Evolutionary conservation across 305 asterid genomes (phyloP), one percentile per base, ranked within the genome.

Genomic region (Withania somnifera): DNA sequence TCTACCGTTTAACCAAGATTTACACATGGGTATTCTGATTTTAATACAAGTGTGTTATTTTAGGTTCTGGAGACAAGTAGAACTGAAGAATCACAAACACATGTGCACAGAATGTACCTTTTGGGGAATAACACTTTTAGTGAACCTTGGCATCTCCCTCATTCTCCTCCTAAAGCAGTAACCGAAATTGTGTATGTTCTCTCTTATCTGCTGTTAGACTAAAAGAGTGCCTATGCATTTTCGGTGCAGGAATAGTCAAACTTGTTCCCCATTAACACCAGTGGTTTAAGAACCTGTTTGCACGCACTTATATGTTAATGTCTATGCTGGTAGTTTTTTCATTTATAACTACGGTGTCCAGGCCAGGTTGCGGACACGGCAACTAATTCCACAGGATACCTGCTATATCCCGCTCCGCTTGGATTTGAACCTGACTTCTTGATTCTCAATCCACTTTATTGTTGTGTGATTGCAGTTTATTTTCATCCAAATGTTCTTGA

Each of bases 131-230:
- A 94, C 86, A 93, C 97, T 82, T 94, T 91, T 83, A 83, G 91
- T 83, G 94, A 94, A 81, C 98, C 98, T 24, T 94, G 97, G 97
- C 95, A 92, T 88, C 94, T 94, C 83, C 90, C 90, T 73, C 94
- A 94, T 87, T 93, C 96, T 84, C 98, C 98, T 79, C 95, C 98
- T 11, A 89, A 92, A 89, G 97, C 92, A 91, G 90, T 94, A 78
- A 88, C 86, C 84, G 93, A 93, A 84, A 92, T 94, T 86, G 97
- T 93, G 98, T 94, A 93, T 83, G 93, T 76, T 85, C 54, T 87
- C 80, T 77, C 78, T 79, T 81, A 24, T 81, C 56, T 85, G 69
- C 80, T 42, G 54, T 82, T 54, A 61, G 68, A 45, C 36, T 63
- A 52, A 61, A 40, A 11, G 24, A n/a, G 36, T 20, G 45, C 80